phyloP scores from a whole-genome alignment of 75 land plant genomes.

The Cupressus sempervirens region DNA sequence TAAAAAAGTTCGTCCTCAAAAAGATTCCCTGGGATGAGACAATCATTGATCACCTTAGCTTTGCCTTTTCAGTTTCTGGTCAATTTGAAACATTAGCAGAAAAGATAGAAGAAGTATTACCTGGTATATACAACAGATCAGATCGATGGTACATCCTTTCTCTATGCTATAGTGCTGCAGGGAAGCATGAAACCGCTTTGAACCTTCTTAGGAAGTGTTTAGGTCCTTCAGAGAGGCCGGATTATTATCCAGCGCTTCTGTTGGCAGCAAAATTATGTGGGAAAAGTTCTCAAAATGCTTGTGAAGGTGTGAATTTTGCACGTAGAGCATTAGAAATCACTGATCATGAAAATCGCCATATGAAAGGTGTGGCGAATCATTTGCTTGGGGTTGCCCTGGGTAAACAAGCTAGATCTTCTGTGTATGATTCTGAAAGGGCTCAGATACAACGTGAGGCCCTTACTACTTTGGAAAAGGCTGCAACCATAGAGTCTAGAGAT shows the following conservation, averaged over 20 bases:
- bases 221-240: conserved; percentile 26
- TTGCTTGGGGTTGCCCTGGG: conserved; percentile 59
- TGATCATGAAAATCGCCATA: conserved; percentile 26
- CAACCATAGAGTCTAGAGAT: conserved; percentile 27
- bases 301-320: conserved; percentile 59
- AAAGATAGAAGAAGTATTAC: conserved; percentile 63
- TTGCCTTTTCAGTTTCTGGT: conserved; percentile 67
- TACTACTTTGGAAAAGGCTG: conserved; percentile 35
- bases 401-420: conserved; percentile 37
- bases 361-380: conserved; percentile 37
- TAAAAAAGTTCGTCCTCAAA: conserved; percentile 32
- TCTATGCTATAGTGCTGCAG: conserved; percentile 78
- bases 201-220: conserved; percentile 53
- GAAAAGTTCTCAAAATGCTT: conserved; percentile 23
- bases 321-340: conserved; percentile 21
- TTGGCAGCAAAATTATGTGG: conserved; percentile 67
- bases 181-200: conserved; percentile 51
- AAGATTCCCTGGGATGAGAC: conserved; percentile 72
- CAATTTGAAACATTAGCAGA: conserved; percentile 55
- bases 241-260: conserved; percentile 37
- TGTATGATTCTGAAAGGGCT: conserved; percentile 42
- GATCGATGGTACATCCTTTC: conserved; percentile 93
- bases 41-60: conserved; percentile 78
- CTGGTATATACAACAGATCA: conserved; percentile 56
- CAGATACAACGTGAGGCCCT: conserved; percentile 43